A percentile compares a stretch with the other conserved stretches of the same genome.
phyloP scores from a whole-genome alignment of 2,329 filamentous ascomycete genomes.

The Aquanectria penicillioides region DNA sequence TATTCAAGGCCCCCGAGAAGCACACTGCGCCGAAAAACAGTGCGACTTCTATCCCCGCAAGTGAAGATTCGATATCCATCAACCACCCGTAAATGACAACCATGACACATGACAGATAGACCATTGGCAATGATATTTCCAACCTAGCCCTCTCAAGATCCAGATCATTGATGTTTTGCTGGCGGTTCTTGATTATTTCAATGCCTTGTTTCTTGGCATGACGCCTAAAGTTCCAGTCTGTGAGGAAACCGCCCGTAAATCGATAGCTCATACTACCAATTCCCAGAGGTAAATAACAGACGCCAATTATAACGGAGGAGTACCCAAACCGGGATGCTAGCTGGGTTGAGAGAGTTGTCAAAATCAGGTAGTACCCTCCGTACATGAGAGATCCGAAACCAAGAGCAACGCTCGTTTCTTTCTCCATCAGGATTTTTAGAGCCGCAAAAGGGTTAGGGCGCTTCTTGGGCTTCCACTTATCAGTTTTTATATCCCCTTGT shows the following conservation, averaged over 20 bases:
- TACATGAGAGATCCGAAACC: constrained; percentile 16
- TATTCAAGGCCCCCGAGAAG: constrained; percentile 12
- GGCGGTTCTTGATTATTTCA: constrained; percentile 12
- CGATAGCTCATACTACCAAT: constrained; percentile 12
- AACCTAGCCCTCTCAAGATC: constrained; percentile 14
- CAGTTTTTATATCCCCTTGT: background rate
- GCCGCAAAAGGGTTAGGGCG: constrained; percentile 17
- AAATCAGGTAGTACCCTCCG: constrained; percentile 10
- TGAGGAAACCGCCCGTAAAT: constrained; percentile 7
- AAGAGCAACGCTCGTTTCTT: constrained; percentile 2
- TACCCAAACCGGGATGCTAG: constrained; percentile 5
- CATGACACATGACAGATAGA: constrained; percentile 12
- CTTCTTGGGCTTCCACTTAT: background rate
- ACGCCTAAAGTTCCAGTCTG: constrained; percentile 20
- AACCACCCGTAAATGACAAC: constrained; percentile 17
- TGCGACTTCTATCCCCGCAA: constrained; percentile 13
- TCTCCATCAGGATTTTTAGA: background rate
- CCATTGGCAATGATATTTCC: constrained; percentile 10
- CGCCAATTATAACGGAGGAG: constrained; percentile 8
- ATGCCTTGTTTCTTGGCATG: constrained; percentile 16
- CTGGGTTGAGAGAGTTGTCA: constrained; percentile 13
- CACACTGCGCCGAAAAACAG: constrained; percentile 10
- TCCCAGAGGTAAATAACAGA: constrained; percentile 15
- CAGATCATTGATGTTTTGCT: constrained; percentile 9
- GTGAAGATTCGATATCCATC: constrained; percentile 1